Conservation (phyloP, 2,329 filamentous ascomycete species). For the Talaromyces sp. region DNA sequence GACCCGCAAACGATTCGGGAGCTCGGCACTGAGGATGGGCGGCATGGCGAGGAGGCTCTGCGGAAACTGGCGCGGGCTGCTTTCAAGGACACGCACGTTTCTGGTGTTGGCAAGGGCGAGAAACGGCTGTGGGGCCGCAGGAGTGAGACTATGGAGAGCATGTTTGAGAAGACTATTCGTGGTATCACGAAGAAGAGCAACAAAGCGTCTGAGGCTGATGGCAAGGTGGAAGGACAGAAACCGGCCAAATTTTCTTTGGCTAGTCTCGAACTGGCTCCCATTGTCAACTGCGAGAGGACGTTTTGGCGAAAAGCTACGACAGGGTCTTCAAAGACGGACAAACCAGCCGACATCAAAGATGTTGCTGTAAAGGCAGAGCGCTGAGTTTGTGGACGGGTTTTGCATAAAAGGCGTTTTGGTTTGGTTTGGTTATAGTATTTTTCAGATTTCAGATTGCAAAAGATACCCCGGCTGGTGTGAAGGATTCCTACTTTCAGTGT, state of each 20-base stretch:
- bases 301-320: conserved; percentile 49
- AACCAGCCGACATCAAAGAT: conserved; percentile 21
- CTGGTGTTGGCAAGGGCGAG: conserved; percentile 33
- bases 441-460: conserved; percentile 3
- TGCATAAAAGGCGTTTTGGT: neutral
- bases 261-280: conserved; percentile 40
- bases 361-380: conserved; percentile 16
- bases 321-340: conserved; percentile 27
- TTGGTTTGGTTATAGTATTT: neutral
- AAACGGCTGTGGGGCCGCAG: conserved; percentile 34
- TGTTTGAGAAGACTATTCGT: conserved; percentile 53
- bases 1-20: conserved; percentile 57
- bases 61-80: conserved; percentile 53
- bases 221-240: conserved; percentile 3
- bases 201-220: conserved; percentile 11
- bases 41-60: conserved; percentile 59
- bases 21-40: conserved; percentile 59
- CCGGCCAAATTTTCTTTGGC: conserved; percentile 14
- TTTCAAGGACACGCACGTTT: conserved; percentile 35
- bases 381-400: conserved; percentile 3
- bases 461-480: conserved; percentile 8
- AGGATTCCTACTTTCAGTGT: neutral
- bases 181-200: conserved; percentile 40
- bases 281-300: conserved; percentile 56
- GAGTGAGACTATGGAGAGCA: conserved; percentile 38